These are phyloP conservation scores for Mycena capillaripes DNA, from an alignment of 768 basidiomycete species.

Conservation along the genomic window DNA sequence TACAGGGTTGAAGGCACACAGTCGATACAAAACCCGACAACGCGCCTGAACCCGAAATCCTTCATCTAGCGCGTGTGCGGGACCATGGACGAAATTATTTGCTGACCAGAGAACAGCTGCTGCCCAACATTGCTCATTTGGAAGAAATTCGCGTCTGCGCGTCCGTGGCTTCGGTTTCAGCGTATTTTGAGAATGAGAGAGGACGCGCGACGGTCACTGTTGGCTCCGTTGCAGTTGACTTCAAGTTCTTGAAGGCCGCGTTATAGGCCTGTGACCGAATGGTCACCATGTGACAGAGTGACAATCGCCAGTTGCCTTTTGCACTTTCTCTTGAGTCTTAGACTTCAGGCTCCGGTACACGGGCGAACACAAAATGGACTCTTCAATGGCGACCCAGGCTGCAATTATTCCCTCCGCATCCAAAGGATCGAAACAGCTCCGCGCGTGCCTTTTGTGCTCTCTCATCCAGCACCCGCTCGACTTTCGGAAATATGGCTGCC, in stretches of 20 bases:
- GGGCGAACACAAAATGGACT: background rate
- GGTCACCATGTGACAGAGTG: too few species aligned
- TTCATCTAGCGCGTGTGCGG: conserved; percentile 5
- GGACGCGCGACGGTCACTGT: too few species aligned
- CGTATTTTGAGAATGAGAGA: background rate
- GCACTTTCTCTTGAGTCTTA: too few species aligned
- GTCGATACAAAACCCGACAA: conserved; percentile 85
- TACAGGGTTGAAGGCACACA: conserved; percentile 82
- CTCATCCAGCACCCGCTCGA: conserved; percentile 88
- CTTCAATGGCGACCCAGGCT: conserved; percentile 8
- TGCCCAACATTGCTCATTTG: conserved; percentile 78
- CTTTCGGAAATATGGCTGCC: conserved; percentile 90
- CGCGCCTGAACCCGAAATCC: conserved; percentile 65
- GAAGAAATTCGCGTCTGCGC: conserved; percentile 1
- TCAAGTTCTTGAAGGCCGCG: too few species aligned
- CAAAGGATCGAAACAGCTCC: conserved; percentile 77
- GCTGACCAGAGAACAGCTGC: conserved; percentile 74
- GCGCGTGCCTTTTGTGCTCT: conserved; percentile 95
- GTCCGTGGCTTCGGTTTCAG: background rate
- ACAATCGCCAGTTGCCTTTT: too few species aligned
- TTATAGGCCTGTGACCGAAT: too few species aligned
- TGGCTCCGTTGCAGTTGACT: too few species aligned
- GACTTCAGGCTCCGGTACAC: too few species aligned
- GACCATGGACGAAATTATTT: conserved; percentile 1
- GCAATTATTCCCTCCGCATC: conserved; percentile 64